Base-by-base conservation (phyloP, 2,329 filamentous ascomycete genomes). In the Nothomitra cinnamomea region DNA sequence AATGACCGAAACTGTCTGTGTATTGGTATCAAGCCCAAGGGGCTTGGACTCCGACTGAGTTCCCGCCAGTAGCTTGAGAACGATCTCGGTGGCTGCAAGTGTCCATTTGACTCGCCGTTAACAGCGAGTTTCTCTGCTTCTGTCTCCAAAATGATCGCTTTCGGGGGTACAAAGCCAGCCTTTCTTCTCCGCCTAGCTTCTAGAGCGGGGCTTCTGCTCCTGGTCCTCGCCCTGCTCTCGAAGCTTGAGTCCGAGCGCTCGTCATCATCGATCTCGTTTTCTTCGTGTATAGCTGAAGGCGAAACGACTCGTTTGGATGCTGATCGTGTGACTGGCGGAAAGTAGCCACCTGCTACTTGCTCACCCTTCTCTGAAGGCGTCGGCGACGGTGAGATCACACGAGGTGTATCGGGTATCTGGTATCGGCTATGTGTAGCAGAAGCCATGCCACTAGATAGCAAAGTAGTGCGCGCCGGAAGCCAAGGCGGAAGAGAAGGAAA, bases 1-100 rank as follows among this genome's bases (percentile, higher is more conserved):
- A 98, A 88, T 25, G 78, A 84, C 61, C 87, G 79, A 78, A 92
- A 98, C 64, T 92, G 84, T 56, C 86, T 77, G 67, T 98, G 92
- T 61, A 98, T 90, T 1, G 92, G 92, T 57, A 98, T 98, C 50
- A 96, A 75, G 7, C 92, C 92, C 3, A 96, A 76, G 8, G 92
- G 92, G 61, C 87, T 94, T 2, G 92, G 92, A 60, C 87, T 94
- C 58, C 92, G 79, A 62, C 87, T 95, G 65, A 95, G 78, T 64
- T 90, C 86, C 56, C 85, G 79, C 86, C 87, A 94, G 66, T 77
- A 85, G 57, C 82, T 80, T 49, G 74, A 76, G 4, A 63, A 55
- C 8, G 75, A 70, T 22, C 76, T 74, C 25, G 77, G 72, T 2
- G 83, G 83, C 19, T 81, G 82, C 51, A 90, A 72, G 60, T 87